These are phyloP conservation scores for Sugiyamaella castrensis DNA, from an alignment of 1,139 yeast genomes.

Conservation along the genomic window DNA sequence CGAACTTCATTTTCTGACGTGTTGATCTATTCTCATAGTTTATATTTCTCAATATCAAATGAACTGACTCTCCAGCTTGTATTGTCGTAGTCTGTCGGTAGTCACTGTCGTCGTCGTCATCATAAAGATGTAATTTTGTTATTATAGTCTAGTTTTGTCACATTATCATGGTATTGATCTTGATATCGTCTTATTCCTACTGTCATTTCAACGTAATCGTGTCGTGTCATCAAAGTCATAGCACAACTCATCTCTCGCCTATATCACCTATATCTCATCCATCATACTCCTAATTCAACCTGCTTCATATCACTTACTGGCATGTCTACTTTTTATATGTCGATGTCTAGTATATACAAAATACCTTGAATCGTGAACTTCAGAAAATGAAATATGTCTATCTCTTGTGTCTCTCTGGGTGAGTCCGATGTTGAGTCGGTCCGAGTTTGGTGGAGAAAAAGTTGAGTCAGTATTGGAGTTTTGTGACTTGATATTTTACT, in stretches of 20 bases:
- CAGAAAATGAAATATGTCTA: neutral
- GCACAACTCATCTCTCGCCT: neutral
- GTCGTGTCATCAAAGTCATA: neutral
- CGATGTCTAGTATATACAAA: conserved; percentile 12
- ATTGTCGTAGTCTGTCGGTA: too few relatives aligned
- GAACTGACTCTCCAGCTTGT: too few relatives aligned
- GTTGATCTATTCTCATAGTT: too few relatives aligned
- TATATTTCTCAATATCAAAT: too few relatives aligned
- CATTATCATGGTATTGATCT: too few relatives aligned
- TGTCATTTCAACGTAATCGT: neutral
- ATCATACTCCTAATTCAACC: neutral
- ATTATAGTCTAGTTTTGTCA: too few relatives aligned
- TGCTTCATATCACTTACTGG: conserved; percentile 8
- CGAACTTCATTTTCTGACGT: too few relatives aligned
- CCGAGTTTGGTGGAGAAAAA: neutral
- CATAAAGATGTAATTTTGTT: too few relatives aligned
- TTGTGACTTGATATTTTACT: too few relatives aligned
- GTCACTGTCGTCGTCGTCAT: too few relatives aligned
- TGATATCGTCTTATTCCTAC: neutral
- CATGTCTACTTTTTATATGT: conserved; percentile 12
- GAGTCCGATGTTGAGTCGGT: neutral
- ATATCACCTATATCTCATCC: neutral
- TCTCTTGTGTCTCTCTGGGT: neutral
- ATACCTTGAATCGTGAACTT: conserved; percentile 12
- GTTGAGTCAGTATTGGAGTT: neutral